Percentiles rank a stretch among this genome's conserved stretches.
Evolutionary conservation across 1,284 basidiomycete species (phyloP).

Genomic region (Ustilago crameri): DNA sequence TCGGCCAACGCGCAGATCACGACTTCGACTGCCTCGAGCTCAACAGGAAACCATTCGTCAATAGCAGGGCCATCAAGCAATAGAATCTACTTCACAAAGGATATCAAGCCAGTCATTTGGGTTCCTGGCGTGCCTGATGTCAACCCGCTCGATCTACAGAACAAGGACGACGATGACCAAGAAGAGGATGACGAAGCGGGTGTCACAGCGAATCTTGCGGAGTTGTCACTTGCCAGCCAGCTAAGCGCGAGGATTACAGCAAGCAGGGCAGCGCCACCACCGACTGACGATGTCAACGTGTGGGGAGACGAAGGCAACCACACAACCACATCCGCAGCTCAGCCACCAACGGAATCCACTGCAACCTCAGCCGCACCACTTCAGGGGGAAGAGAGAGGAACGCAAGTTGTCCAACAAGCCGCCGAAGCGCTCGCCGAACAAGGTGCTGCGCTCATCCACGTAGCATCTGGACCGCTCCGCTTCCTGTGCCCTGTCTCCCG

Average conservation of each 20-base stretch:
- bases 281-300: slow-evolving; percentile 35
- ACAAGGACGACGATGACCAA: slow-evolving; percentile 22
- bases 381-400: slow-evolving; percentile 12
- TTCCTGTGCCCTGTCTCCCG: slow-evolving; percentile 83
- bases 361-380: neutral
- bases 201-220: slow-evolving; percentile 22
- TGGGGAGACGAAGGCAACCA: slow-evolving; percentile 35
- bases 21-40: slow-evolving; percentile 5
- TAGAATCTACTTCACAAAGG: slow-evolving; percentile 44
- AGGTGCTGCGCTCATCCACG: slow-evolving; percentile 78
- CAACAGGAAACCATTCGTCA: neutral
- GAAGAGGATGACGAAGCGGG: slow-evolving; percentile 26
- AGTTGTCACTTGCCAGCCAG: slow-evolving; percentile 44
- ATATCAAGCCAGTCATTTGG: slow-evolving; percentile 54
- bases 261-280: slow-evolving; percentile 7
- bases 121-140: slow-evolving; percentile 52
- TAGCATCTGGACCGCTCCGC: slow-evolving; percentile 78
- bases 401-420: slow-evolving; percentile 27
- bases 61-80: slow-evolving; percentile 24
- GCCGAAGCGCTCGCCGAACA: slow-evolving; percentile 56
- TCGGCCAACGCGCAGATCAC: slow-evolving; percentile 42
- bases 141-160: slow-evolving; percentile 29
- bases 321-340: neutral
- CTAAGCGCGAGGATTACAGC: slow-evolving; percentile 38
- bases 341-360: slow-evolving; percentile 1